Conservation (phyloP, 371 early-diverging fungal species). For the Circinella umbellata region DNA sequence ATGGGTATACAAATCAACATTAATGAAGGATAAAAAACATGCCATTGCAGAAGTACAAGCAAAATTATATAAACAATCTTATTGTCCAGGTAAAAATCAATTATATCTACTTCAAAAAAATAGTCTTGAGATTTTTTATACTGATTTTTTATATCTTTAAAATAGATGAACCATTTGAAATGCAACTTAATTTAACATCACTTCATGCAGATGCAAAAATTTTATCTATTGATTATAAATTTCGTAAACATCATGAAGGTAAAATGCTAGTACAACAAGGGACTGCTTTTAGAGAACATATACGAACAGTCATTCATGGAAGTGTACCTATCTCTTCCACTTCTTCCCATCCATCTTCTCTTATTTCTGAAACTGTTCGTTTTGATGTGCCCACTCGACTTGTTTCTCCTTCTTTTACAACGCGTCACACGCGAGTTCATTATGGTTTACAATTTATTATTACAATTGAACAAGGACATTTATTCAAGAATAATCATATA, state of each 20-base stretch:
- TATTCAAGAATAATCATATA: conserved; percentile 36
- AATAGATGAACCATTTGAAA: conserved; percentile 48
- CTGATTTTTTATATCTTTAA: background rate
- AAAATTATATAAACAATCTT: conserved; percentile 43
- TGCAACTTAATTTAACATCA: conserved; percentile 38
- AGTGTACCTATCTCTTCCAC: conserved; percentile 15
- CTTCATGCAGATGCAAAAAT: conserved; percentile 40
- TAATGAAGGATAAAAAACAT: conserved; percentile 43
- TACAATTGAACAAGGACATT: conserved; percentile 32
- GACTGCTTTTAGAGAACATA: conserved; percentile 44
- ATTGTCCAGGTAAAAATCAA: conserved; percentile 55
- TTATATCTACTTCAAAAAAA: too few species aligned
- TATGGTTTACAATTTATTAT: conserved; percentile 44
- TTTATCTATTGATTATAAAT: conserved; percentile 31
- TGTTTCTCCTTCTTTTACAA: conserved; percentile 48
- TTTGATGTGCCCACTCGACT: conserved; percentile 52
- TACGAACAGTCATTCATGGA: conserved; percentile 35
- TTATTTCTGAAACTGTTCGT: conserved; percentile 23
- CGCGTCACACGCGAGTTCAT: conserved; percentile 48
- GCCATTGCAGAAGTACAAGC: conserved; percentile 37
- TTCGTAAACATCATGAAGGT: conserved; percentile 55
- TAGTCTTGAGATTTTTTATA: too few species aligned
- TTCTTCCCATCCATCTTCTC: background rate
- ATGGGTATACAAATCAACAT: conserved; percentile 38
- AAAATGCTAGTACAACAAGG: conserved; percentile 50